These are phyloP conservation scores for Acanthamoeba divionensis DNA, from an alignment of 208 protist species.

Conservation along the genomic window DNA sequence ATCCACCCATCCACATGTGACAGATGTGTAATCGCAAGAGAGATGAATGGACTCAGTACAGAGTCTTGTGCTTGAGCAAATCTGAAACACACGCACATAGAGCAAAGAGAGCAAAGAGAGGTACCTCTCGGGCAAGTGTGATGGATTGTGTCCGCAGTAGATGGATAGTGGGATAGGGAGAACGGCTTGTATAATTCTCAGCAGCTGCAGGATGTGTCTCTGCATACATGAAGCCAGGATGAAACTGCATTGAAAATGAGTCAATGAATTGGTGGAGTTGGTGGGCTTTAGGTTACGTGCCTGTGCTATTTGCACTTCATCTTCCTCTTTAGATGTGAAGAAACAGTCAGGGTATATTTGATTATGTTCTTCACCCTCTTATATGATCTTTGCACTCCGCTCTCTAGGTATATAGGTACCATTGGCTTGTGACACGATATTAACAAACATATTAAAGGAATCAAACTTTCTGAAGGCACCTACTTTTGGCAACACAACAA, in stretches of 20 bases:
- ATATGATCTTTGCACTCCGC: too few species aligned
- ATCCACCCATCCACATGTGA: not conserved
- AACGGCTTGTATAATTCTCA: conserved; percentile 6
- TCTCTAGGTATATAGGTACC: too few species aligned
- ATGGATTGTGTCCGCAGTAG: not conserved
- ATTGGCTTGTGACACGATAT: not conserved
- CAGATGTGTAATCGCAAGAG: not conserved
- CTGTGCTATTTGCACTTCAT: too few species aligned
- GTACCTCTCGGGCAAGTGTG: not conserved
- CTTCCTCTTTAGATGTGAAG: too few species aligned
- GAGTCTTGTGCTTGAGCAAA: not conserved
- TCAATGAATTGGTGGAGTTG: too few species aligned
- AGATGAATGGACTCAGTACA: not conserved
- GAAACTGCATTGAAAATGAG: too few species aligned
- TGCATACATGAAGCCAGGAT: not conserved
- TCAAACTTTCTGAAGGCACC: not conserved
- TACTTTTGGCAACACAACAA: not conserved
- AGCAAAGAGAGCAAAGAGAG: not conserved
- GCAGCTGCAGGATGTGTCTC: not conserved
- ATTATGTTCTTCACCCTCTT: too few species aligned
- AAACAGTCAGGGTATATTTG: too few species aligned
- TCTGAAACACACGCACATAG: not conserved
- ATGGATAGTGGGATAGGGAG: conserved; percentile 4
- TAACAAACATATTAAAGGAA: not conserved
- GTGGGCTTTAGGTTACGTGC: too few species aligned